Conservation (phyloP, 2,329 filamentous ascomycete species). For the Ascochyta viciae-villosae region DNA sequence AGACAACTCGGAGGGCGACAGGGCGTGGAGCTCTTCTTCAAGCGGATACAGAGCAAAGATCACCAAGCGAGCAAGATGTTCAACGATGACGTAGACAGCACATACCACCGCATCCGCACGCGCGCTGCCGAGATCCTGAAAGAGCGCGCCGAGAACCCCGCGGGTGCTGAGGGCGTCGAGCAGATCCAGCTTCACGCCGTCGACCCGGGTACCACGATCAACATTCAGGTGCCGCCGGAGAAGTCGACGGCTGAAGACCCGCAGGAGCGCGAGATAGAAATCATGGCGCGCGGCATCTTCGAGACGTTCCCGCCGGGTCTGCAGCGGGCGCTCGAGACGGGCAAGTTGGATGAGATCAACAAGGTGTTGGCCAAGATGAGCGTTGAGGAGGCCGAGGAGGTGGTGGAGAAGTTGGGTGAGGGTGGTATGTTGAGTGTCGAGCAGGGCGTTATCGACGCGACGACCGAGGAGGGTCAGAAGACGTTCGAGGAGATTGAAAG, state of each 20-base stretch:
- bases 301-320: slow-evolving; percentile 83
- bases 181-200: slow-evolving; percentile 98
- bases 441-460: slow-evolving; percentile 93
- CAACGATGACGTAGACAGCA: slow-evolving; percentile 88
- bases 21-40: slow-evolving; percentile 93
- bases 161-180: slow-evolving; percentile 73
- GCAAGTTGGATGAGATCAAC: slow-evolving; percentile 87
- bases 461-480: slow-evolving; percentile 82
- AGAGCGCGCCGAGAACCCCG: slow-evolving; percentile 59
- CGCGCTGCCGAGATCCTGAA: slow-evolving; percentile 76
- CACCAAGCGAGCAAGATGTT: slow-evolving; percentile 93
- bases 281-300: slow-evolving; percentile 74
- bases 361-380: slow-evolving; percentile 87
- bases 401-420: slow-evolving; percentile 81
- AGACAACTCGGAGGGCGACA: slow-evolving; percentile 86
- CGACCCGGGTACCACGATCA: slow-evolving; percentile 89
- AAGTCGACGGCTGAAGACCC: slow-evolving; percentile 48
- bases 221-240: slow-evolving; percentile 79
- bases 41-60: slow-evolving; percentile 85
- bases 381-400: slow-evolving; percentile 83
- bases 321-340: slow-evolving; percentile 82
- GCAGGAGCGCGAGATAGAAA: slow-evolving; percentile 67
- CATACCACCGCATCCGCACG: slow-evolving; percentile 80
- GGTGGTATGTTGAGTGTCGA: slow-evolving; percentile 90
- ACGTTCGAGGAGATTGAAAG: slow-evolving; percentile 73